Base-by-base conservation (phyloP, 352 stramenopile genomes). In the Phytopythium aichiense region DNA sequence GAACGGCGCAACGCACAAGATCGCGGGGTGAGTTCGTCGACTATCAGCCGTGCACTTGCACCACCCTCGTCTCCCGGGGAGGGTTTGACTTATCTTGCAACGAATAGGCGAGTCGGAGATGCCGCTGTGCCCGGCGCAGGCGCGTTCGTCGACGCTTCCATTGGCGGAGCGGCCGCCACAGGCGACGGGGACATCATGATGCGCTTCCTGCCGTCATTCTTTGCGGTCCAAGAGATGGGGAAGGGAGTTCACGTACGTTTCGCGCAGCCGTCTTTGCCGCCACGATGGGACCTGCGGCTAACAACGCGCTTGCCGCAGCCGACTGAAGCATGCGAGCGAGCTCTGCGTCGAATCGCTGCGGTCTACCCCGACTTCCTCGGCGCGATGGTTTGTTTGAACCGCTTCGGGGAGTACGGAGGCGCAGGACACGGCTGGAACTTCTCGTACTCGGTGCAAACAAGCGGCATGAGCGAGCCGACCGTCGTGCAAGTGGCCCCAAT, bases 101-200 rank as follows among this genome's bases (percentile, higher is more conserved):
- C 16, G 25, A n/a, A 11, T 35, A 94, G 91, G n/a, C 87, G 91
- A 50, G 88, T 97, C 2, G 91, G 89, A 7, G 91, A 97, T 63
- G 86, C 84, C 12, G 81, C 91, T 0, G 73, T 97, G 9, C 76
- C 86, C 37, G 91, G 91, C 2, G 82, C 88, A 37, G 91, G 89
- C 9, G 92, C 84, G 45, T 97, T 96, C 53, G 89, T 95, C 13
- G 88, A 97, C 56, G 91, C 77, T 23, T 64, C 69, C 16, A 77
- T 92, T 12, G 91, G 91, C 1, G 89, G 86, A 33, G 86, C 86
- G 31, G 91, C 89, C 22, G 87, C 86, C 9, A 97, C 91, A 5
- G 89, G 89, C 56, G 89, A 97, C 59, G 91, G 89, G 28, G 91
- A 97, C 65, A 68, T 97, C 31, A 97, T 97, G 88, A 96, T 97